Evolutionary conservation across 352 stramenopile species (phyloP), one percentile per base, ranked within the genome.

Genomic region (Phytophthora chlamydospora): DNA sequence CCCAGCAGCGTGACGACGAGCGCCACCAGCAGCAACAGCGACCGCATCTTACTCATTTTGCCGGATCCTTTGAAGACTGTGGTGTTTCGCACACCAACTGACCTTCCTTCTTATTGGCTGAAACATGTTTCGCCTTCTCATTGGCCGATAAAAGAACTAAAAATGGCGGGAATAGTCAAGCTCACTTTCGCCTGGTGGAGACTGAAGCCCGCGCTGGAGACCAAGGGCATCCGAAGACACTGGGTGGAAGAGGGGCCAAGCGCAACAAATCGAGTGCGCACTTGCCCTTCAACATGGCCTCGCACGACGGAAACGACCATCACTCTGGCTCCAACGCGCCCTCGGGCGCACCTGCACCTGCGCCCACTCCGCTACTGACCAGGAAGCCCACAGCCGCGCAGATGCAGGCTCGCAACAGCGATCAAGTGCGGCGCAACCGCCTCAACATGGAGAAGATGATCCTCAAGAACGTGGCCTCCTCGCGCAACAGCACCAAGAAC

Each of bases 371-470:
- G 31, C 42, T 62, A 5, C 24, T 57, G 9, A 39, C 36, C 41
- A 70, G 62, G 44, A 72, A 64, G 51, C 32, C 38, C 35, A 14
- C 49, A 40, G 34, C 43, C 38, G 45, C 32, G 13, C 13, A 24
- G 21, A 24, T 24, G 21, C 21, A 24, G 21, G 21, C 50, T 1
- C 65, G 65, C 42, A 62, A 21, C 17, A 85, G 67, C 2, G 75
- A 89, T 16, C 71, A 92, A 14, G 12, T 75, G 57, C 80, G 83
- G 0, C 84, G 82, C 43, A 91, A 76, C 65, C 70, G 71, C 13
- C 45, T 91, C 33, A 93, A 90, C 58, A 91, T 91, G 81, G 84
- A 93, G 68, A 90, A 90, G 46, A 93, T 93, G 84, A 89, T 93
- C 64, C 81, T 90, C 66, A 91, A 90, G 55, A 93, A 93, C 61